Evolutionary conservation across 768 basidiomycete species (phyloP), one percentile per base, ranked within the genome.

Genomic region (Lepiota venenata): DNA sequence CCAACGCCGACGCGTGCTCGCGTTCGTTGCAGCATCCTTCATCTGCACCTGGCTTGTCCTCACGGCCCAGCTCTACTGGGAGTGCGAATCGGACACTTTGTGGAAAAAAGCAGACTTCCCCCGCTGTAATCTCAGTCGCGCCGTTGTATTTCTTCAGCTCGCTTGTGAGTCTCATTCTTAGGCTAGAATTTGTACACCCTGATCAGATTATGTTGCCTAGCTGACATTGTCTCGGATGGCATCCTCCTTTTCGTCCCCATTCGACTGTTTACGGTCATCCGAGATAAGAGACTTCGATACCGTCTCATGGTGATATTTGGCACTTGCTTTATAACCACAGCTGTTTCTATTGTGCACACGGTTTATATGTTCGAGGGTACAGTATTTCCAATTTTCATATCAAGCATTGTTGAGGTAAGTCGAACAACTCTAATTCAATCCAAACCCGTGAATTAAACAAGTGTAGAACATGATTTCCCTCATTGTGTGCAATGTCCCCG

Each of bases 221-320:
- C 81, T 47, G 79, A 82, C 56, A 61, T 73, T 7, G 6, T 79
- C 21, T 71, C 80, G 0, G 80, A 81, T 56, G 16, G 66, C 12
- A 64, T 78, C 22, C 72, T 84, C 42, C 69, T 82, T 27, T 36
- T 66, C 6, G 66, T 76, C 2, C 80, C 82, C 0, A 53, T 80
- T 2, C 67, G 71, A 21, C 62, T 82, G 2, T 71, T 84, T 29
- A 64, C 68, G 56, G 64, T 69, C 21, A 66, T 82, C 25, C 67
- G 64, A 18, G 72, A 76, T 47, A 66, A 60, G 14, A 58, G 57
- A 25, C 61, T 81, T 1, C 74, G 76, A 6, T 63, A 69, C 1
- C 71, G 73, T 14, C 66, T 78, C 32, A 69, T 77, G 57, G 61
- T 81, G 52, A 79, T 82, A 45, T 82, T 84, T 62, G 81, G 82